Conservation (phyloP, 176 grass and related monocot species). For the Paspalum notatum region DNA sequence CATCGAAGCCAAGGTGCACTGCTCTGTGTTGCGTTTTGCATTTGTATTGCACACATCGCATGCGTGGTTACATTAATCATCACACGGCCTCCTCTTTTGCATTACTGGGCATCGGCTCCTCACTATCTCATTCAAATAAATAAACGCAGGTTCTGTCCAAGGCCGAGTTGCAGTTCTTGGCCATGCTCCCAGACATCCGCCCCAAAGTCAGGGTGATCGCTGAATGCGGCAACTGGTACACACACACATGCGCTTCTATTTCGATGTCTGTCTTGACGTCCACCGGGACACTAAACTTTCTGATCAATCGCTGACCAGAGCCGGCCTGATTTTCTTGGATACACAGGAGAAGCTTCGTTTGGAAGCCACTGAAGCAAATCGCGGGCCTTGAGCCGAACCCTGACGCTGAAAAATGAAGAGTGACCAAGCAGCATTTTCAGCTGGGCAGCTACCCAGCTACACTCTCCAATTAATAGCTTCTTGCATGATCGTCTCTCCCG, state of each 20-base stretch:
- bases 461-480: too few relatives aligned
- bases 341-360: constrained; percentile 81
- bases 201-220: constrained; percentile 85
- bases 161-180: constrained; percentile 90
- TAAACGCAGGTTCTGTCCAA: constrained; percentile 93
- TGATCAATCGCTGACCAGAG: too few relatives aligned
- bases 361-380: constrained; percentile 86
- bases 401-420: too few relatives aligned
- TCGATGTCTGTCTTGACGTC: background rate
- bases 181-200: constrained; percentile 74
- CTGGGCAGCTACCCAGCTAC: too few relatives aligned
- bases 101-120: too few relatives aligned
- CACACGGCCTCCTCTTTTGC: too few relatives aligned
- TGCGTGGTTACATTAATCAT: too few relatives aligned
- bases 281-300: background rate
- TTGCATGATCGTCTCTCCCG: too few relatives aligned
- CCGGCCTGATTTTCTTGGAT: background rate
- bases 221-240: constrained; percentile 84
- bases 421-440: too few relatives aligned
- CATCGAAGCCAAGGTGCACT: constrained; percentile 76
- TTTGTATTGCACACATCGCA: too few relatives aligned
- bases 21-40: too few relatives aligned
- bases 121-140: too few relatives aligned
- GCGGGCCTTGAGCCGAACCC: constrained; percentile 47
- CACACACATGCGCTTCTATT: background rate